phyloP scores from a whole-genome alignment of 495 filamentous ascomycete genomes.

The Friedmanniomyces simplex region DNA sequence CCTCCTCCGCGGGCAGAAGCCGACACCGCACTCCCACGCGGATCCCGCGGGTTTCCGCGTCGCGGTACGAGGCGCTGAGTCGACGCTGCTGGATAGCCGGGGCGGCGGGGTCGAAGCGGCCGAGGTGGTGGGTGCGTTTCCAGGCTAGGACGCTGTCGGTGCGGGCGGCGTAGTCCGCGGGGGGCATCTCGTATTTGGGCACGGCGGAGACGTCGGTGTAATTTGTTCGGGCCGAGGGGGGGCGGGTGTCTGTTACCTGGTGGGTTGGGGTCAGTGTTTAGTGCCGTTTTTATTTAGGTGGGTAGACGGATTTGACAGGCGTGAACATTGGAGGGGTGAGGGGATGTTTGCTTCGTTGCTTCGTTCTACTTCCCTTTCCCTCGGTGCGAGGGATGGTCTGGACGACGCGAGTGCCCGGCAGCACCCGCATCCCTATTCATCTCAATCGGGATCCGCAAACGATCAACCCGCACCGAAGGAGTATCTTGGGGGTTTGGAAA shows the following conservation, averaged over 20 bases:
- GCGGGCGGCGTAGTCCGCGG: constrained; percentile 70
- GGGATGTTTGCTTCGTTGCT: no score
- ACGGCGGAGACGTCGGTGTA: constrained; percentile 70
- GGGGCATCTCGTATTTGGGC: constrained; percentile 75
- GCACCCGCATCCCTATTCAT: no score
- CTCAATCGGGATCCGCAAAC: no score
- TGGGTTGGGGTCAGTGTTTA: constrained; percentile 14
- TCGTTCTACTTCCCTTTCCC: no score
- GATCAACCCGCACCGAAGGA: no score
- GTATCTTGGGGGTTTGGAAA: no score
- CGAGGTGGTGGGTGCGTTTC: constrained; percentile 85
- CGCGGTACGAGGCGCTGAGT: constrained; percentile 50
- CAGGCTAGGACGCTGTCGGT: constrained; percentile 81
- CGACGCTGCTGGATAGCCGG: constrained; percentile 54
- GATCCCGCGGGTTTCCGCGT: constrained; percentile 55
- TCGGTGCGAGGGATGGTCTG: no score
- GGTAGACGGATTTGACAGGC: no score
- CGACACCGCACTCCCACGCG: constrained; percentile 53
- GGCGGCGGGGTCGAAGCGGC: constrained; percentile 84
- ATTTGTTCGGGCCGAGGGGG: constrained; percentile 57
- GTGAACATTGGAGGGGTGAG: no score
- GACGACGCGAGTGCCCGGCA: no score
- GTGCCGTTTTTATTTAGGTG: no score
- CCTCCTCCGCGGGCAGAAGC: constrained; percentile 42
- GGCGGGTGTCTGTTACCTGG: constrained; percentile 79